These are phyloP conservation scores for Colletotrichum magnum DNA, from an alignment of 2,329 filamentous ascomycete species.

Conservation along the genomic window DNA sequence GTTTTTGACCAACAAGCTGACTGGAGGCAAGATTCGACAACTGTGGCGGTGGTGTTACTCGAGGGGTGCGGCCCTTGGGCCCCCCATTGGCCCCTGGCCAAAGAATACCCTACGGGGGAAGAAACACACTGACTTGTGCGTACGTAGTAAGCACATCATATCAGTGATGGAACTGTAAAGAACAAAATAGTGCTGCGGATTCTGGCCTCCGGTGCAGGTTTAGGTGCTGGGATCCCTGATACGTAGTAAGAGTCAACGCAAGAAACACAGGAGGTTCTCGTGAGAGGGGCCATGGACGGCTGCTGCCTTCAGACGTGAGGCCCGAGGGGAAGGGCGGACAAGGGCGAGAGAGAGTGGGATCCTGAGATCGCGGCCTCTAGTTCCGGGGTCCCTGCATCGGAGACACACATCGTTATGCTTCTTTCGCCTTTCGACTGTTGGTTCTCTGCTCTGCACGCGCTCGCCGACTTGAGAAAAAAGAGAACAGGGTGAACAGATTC, in stretches of 20 bases:
- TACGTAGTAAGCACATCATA: neutral
- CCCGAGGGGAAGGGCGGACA: conserved; percentile 4
- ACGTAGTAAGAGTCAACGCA: neutral
- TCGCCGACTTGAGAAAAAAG: too few relatives aligned
- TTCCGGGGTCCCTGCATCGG: conserved; percentile 32
- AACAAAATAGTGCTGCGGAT: neutral
- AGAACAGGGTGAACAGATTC: neutral
- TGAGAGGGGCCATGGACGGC: neutral
- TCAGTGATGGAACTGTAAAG: conserved; percentile 5
- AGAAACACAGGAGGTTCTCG: neutral
- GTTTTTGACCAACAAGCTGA: neutral
- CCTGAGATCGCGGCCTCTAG: conserved; percentile 1
- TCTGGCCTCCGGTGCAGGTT: neutral
- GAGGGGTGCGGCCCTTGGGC: conserved; percentile 8
- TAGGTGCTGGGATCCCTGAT: neutral
- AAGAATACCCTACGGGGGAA: neutral
- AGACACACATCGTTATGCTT: conserved; percentile 21
- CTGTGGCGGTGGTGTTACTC: conserved; percentile 26
- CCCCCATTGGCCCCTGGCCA: too few relatives aligned
- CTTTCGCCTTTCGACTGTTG: conserved; percentile 12
- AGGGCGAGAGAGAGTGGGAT: conserved; percentile 17
- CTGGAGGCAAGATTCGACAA: conserved; percentile 27
- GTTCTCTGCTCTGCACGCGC: neutral
- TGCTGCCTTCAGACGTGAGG: conserved; percentile 4
- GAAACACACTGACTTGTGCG: neutral